Evolutionary conservation across 495 filamentous ascomycete species (phyloP).

Genomic region (Tuber indicum): DNA sequence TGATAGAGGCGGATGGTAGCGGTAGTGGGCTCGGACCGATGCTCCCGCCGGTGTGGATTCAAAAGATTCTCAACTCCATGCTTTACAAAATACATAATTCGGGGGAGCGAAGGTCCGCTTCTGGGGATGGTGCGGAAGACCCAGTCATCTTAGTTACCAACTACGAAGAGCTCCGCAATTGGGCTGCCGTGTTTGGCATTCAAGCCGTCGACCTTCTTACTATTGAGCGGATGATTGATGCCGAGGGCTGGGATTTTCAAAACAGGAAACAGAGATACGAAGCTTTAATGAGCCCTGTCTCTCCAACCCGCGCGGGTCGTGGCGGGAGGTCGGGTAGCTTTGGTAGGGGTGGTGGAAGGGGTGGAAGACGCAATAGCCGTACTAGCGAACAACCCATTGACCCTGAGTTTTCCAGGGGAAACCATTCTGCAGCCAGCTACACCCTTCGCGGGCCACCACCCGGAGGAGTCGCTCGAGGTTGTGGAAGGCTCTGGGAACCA

Average conservation of each 20-base stretch:
- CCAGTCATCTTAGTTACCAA: constrained; percentile 54
- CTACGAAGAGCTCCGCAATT: constrained; percentile 51
- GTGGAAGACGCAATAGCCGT: constrained; percentile 21
- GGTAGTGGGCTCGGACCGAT: constrained; percentile 35
- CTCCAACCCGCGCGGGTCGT: not conserved
- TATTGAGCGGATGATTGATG: constrained; percentile 23
- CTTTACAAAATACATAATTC: constrained; percentile 56
- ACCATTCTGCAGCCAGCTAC: constrained; percentile 12
- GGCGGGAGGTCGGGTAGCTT: constrained; percentile 13
- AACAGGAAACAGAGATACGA: constrained; percentile 31
- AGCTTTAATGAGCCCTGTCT: constrained; percentile 6
- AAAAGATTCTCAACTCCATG: constrained; percentile 53
- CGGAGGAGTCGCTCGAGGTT: constrained; percentile 37
- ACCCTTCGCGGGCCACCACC: constrained; percentile 27
- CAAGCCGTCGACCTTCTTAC: constrained; percentile 49
- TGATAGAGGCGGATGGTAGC: constrained; percentile 26
- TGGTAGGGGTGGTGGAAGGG: constrained; percentile 9
- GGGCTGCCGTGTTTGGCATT: constrained; percentile 58
- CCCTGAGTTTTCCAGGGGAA: constrained; percentile 11
- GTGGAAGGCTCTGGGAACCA: constrained; percentile 39
- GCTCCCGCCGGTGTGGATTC: constrained; percentile 42
- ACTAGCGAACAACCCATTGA: constrained; percentile 10
- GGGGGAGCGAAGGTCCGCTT: constrained; percentile 43
- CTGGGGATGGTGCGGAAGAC: constrained; percentile 44
- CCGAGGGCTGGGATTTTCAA: constrained; percentile 31